Base-by-base conservation (phyloP, 108 stramenopile species). In the Fistulifera pelliculosa region DNA sequence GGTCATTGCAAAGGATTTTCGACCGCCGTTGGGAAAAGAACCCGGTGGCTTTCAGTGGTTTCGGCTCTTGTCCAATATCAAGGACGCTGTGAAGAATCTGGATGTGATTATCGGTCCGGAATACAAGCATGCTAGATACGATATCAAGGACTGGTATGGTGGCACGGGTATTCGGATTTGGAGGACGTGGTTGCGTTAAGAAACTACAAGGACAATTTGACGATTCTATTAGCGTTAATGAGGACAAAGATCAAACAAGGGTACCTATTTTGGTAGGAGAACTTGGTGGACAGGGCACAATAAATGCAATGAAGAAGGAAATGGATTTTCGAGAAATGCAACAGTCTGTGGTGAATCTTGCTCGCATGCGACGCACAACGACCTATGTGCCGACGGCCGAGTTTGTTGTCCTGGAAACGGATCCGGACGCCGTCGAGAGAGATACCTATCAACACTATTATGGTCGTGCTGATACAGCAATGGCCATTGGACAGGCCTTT, bases 101-200 rank as follows among this genome's bases (percentile, higher is more conserved):
- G 56, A 53, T 4, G 48, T 56, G 15, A 40, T 57, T 1, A 17
- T 57, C 11, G 56, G 56, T 57, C 42, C 21, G 3, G 56, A 42
- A 18, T 42, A 42, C 22, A 43, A 57, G 15, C 17, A 57, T 14
- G 17, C 19, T 21, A 8, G 38, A 1, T 35, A 18, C 18, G 25
- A 54, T 13, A 27, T 57, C 2, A 41, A n/a, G 56, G 56, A 14
- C 16, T 57, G 17, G 42, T 70, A 12, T 76, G 49, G 47, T 76
- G 75, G 75, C 75, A 76, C 17, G 75, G 70, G 1, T 67, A 72
- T 27, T 50, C 40, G 0, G 75, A 76, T 52, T 54, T 62, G n/a
- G 22, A 38, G 12, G 65, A 68, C 44, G 31, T 35, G 6, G 31
- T 35, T 8, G 31, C 31, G 31, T 6, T 6, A 3, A 3, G 31